These are phyloP conservation scores for Exophiala oligosperma DNA, from an alignment of 2,329 filamentous ascomycete species.

Conservation along the genomic window DNA sequence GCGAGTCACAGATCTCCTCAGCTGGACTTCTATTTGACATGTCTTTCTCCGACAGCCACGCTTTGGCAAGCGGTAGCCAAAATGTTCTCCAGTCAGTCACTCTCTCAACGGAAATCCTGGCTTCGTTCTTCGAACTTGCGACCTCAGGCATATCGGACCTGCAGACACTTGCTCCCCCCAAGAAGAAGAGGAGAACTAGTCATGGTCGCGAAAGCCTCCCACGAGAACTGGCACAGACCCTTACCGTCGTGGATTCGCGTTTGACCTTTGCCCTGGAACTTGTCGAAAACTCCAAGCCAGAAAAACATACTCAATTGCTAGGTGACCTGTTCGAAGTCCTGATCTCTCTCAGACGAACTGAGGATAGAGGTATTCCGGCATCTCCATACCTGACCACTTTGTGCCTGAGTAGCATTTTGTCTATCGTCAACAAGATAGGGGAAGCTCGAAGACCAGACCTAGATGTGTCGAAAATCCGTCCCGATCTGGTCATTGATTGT, in stretches of 20 bases:
- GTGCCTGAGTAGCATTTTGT: conserved; percentile 75
- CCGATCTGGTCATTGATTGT: conserved; percentile 90
- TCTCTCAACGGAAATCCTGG: conserved; percentile 49
- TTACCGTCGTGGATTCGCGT: conserved; percentile 18
- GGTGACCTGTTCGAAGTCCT: conserved; percentile 79
- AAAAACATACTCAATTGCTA: conserved; percentile 72
- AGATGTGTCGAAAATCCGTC: conserved; percentile 76
- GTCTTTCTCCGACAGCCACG: conserved; percentile 35
- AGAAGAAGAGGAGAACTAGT: conserved; percentile 78
- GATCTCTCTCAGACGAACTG: conserved; percentile 83
- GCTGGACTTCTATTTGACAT: conserved; percentile 45
- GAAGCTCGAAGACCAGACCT: conserved; percentile 56
- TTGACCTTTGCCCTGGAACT: conserved; percentile 81
- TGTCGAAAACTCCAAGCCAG: conserved; percentile 76
- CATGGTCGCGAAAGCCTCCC: conserved; percentile 55
- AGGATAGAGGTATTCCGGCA: conserved; percentile 77
- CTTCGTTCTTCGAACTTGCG: conserved; percentile 71
- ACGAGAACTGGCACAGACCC: conserved; percentile 39
- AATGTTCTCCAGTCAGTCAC: conserved; percentile 21
- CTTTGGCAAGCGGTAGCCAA: conserved; percentile 25
- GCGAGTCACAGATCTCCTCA: conserved; percentile 38
- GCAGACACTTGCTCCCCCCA: conserved; percentile 68
- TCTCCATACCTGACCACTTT: conserved; percentile 88
- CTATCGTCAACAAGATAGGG: conserved; percentile 79
- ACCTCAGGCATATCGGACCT: conserved; percentile 67